phyloP scores from a whole-genome alignment of 2,329 filamentous ascomycete species.

The Cordyceps sp. region DNA sequence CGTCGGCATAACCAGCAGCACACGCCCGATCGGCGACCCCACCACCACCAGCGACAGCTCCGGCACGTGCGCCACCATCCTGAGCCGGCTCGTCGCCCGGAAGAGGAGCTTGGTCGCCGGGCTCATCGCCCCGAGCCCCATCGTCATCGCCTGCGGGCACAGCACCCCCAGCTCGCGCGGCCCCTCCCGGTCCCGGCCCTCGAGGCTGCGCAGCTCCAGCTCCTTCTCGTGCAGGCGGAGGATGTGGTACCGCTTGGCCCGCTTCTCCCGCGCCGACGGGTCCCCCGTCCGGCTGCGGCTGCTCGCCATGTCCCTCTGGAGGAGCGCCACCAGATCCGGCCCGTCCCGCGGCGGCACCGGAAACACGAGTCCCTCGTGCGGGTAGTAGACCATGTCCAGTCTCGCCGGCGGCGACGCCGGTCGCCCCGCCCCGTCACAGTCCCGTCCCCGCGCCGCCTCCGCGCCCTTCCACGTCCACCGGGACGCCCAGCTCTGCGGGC shows the following conservation, averaged over 20 bases:
- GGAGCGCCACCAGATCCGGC: conserved; percentile 6
- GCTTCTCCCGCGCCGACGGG: not conserved
- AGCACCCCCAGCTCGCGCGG: conserved; percentile 13
- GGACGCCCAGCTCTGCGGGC: too few relatives aligned
- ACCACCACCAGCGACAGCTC: conserved; percentile 54
- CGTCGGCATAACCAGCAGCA: conserved; percentile 42
- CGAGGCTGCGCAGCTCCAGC: conserved; percentile 26
- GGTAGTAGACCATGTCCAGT: conserved; percentile 18
- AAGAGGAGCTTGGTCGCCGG: conserved; percentile 10
- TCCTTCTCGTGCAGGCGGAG: conserved; percentile 32
- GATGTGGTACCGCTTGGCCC: conserved; percentile 15
- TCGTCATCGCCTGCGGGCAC: conserved; percentile 13
- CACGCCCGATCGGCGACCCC: conserved; percentile 50
- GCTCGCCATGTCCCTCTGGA: conserved; percentile 6
- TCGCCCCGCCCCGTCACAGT: too few relatives aligned
- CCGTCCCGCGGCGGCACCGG: conserved; percentile 5
- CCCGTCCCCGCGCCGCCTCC: too few relatives aligned
- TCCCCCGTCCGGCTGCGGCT: conserved; percentile 3
- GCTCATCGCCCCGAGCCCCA: conserved; percentile 8
- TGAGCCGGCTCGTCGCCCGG: conserved; percentile 25
- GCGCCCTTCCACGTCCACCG: too few relatives aligned
- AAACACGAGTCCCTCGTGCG: conserved; percentile 13
- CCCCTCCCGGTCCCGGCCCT: conserved; percentile 4
- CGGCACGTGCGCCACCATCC: conserved; percentile 47
- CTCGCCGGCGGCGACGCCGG: not conserved